Evolutionary conservation across 1,139 yeast species (phyloP).

Genomic region (Diutina scorzettiae): DNA sequence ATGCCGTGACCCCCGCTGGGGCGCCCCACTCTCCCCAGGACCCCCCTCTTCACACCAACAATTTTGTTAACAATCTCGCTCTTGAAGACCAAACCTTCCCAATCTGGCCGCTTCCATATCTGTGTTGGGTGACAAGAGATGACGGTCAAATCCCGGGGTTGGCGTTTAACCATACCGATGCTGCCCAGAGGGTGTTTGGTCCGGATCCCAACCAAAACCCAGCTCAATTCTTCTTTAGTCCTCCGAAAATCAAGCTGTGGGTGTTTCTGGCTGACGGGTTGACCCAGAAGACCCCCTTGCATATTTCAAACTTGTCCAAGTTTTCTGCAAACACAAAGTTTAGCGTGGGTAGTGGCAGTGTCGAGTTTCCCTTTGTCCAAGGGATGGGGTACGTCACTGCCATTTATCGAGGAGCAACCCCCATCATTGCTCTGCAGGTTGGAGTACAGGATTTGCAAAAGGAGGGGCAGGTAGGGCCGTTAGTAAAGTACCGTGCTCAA

Average conservation of each 20-base stretch:
- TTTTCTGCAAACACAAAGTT: constrained; percentile 22
- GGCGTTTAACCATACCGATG: constrained; percentile 34
- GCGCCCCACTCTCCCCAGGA: constrained; percentile 9
- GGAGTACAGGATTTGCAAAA: constrained; percentile 42
- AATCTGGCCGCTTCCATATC: constrained; percentile 36
- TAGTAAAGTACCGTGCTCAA: constrained; percentile 20
- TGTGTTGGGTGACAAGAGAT: constrained; percentile 32
- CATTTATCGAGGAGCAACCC: constrained; percentile 28
- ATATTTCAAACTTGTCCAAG: constrained; percentile 20
- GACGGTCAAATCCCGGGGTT: constrained; percentile 27
- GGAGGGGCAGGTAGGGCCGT: constrained; percentile 11
- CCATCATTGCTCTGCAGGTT: constrained; percentile 47
- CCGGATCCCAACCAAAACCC: constrained; percentile 28
- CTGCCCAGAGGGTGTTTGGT: constrained; percentile 30
- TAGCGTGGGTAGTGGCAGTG: constrained; percentile 9
- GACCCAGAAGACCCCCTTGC: constrained; percentile 14
- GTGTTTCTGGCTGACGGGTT: constrained; percentile 21
- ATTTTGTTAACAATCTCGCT: constrained; percentile 31
- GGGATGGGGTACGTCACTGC: constrained; percentile 6
- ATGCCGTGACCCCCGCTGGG: constrained; percentile 10
- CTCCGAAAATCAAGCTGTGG: constrained; percentile 33
- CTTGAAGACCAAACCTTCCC: constrained; percentile 36
- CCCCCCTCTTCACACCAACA: constrained; percentile 30
- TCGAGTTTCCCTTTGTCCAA: constrained; percentile 3
- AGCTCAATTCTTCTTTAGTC: constrained; percentile 34